A percentile compares a stretch with the other conserved stretches of the same genome.
Evolutionary conservation across 108 stramenopile genomes (phyloP).

Genomic region (Tribonema minus): DNA sequence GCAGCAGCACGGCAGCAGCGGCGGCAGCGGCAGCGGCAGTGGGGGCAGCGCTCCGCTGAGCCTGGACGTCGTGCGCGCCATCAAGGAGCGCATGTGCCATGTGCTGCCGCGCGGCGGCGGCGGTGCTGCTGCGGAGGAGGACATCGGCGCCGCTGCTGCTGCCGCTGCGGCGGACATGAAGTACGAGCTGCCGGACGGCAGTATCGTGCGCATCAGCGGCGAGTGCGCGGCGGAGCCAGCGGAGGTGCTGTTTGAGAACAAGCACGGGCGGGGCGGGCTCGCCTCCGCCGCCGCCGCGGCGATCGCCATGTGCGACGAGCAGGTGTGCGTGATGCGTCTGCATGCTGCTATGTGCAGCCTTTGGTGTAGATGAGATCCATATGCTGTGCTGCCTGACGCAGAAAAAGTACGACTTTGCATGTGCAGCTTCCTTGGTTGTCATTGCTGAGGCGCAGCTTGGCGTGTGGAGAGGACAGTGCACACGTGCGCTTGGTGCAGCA

Average conservation of each 20-base stretch:
- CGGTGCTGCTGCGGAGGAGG: background rate
- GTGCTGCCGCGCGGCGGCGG: constrained; percentile 1
- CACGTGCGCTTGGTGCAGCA: too few species aligned
- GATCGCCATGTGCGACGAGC: constrained; percentile 8
- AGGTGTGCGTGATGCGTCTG: too few species aligned
- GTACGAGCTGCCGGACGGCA: constrained; percentile 56
- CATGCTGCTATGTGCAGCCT: too few species aligned
- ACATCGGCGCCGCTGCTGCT: background rate
- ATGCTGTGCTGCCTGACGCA: too few species aligned
- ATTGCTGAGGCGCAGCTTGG: too few species aligned
- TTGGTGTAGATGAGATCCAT: too few species aligned
- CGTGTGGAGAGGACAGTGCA: too few species aligned
- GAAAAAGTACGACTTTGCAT: too few species aligned
- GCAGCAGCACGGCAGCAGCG: too few species aligned
- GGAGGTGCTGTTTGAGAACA: constrained; percentile 5
- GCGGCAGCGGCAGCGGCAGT: too few species aligned
- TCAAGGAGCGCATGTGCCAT: constrained; percentile 47
- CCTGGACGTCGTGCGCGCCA: constrained; percentile 25
- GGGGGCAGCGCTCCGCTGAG: background rate
- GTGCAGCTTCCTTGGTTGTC: too few species aligned
- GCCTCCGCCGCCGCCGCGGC: background rate
- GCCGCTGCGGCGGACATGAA: constrained; percentile 3
- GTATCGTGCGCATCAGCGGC: constrained; percentile 14
- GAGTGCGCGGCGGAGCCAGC: constrained; percentile 8
- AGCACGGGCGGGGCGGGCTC: background rate